Conservation (phyloP, 2,329 filamentous ascomycete genomes). For the Fusarium napiforme region DNA sequence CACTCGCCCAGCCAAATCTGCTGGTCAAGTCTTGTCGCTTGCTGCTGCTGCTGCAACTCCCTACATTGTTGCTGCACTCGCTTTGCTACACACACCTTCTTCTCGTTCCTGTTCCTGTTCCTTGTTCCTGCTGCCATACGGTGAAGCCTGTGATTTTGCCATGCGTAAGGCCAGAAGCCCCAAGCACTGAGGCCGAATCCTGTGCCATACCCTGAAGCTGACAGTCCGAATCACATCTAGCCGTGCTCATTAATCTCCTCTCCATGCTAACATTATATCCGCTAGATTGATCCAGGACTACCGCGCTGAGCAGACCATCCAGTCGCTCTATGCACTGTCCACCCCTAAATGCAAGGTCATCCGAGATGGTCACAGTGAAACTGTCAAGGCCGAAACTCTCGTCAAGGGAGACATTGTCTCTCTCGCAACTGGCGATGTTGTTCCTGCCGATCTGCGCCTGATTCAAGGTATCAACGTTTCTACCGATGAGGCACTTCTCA, state of each 20-base stretch:
- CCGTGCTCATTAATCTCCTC: slow-evolving; percentile 13
- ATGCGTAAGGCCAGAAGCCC: slow-evolving; percentile 43
- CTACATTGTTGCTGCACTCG: slow-evolving; percentile 32
- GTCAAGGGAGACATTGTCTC: slow-evolving; percentile 74
- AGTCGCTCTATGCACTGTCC: slow-evolving; percentile 68
- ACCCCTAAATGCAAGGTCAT: slow-evolving; percentile 70
- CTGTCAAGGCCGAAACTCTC: slow-evolving; percentile 65
- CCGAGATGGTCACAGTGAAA: slow-evolving; percentile 62
- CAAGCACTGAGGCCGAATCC: slow-evolving; percentile 42
- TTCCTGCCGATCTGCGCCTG: slow-evolving; percentile 75
- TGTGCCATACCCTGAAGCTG: slow-evolving; percentile 46
- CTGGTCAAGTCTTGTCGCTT: slow-evolving; percentile 22
- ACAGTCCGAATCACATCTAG: slow-evolving; percentile 35
- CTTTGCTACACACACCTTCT: slow-evolving; percentile 34
- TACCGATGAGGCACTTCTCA: slow-evolving; percentile 79
- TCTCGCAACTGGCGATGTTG: slow-evolving; percentile 72
- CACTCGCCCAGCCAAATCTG: slow-evolving; percentile 33
- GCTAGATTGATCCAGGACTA: slow-evolving; percentile 68
- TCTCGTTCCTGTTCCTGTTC: slow-evolving; percentile 18
- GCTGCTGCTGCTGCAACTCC: slow-evolving; percentile 24
- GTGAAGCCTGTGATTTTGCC: slow-evolving; percentile 46
- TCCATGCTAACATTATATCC: slow-evolving; percentile 42
- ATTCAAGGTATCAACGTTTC: slow-evolving; percentile 77
- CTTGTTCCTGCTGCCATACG: slow-evolving; percentile 41
- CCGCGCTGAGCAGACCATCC: slow-evolving; percentile 70